Conservation (phyloP, 805 yeast genomes). For the Teunomyces panamensis region DNA sequence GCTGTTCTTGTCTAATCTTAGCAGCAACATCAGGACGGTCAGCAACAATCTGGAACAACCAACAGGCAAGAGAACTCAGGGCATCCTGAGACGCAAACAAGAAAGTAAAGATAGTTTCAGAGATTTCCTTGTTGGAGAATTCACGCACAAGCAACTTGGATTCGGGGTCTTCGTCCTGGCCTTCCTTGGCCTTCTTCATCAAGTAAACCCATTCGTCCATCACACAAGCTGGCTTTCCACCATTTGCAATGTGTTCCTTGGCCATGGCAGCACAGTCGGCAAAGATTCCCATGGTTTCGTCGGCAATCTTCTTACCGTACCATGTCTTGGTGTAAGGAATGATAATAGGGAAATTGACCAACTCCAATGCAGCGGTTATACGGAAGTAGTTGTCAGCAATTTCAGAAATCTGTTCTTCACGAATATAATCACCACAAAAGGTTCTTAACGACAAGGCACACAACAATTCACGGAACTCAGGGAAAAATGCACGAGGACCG, state of each 20-base stretch:
- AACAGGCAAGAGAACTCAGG: conserved; percentile 92
- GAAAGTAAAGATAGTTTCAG: conserved; percentile 95
- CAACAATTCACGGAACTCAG: conserved; percentile 90
- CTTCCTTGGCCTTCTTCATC: conserved; percentile 71
- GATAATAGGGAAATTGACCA: conserved; percentile 96
- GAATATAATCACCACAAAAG: conserved; percentile 93
- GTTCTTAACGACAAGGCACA: conserved; percentile 92
- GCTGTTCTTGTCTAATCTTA: conserved; percentile 90
- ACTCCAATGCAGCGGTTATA: conserved; percentile 93
- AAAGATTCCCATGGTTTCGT: conserved; percentile 89
- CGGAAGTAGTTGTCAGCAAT: conserved; percentile 90
- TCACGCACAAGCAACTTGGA: conserved; percentile 68
- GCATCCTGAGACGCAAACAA: conserved; percentile 98
- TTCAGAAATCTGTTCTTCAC: conserved; percentile 82
- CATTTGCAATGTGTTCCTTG: conserved; percentile 71
- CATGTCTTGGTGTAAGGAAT: conserved; percentile 95
- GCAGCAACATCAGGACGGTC: conserved; percentile 89
- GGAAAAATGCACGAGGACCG: conserved; percentile 78
- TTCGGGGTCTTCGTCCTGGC: conserved; percentile 47
- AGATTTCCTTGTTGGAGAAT: conserved; percentile 85
- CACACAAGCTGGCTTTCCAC: conserved; percentile 80
- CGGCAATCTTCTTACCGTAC: conserved; percentile 94
- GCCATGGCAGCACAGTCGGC: conserved; percentile 87
- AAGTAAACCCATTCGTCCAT: conserved; percentile 93
- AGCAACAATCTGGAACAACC: conserved; percentile 95